Conservation (phyloP, 2,329 filamentous ascomycete species). For the Nakataea oryzae region DNA sequence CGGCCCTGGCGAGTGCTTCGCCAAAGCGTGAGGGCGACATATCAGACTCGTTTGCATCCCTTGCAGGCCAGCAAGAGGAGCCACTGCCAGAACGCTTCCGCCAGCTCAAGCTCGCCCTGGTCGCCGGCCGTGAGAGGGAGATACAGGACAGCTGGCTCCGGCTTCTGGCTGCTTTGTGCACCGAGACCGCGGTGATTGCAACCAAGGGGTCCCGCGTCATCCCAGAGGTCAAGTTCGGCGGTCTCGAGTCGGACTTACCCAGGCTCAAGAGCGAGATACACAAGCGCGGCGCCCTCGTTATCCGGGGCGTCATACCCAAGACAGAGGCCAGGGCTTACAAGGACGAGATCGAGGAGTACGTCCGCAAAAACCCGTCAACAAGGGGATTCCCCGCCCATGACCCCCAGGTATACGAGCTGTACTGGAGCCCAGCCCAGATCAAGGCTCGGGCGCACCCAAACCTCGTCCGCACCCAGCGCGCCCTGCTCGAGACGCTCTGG, state of each 20-base stretch:
- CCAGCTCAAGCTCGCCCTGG: slow-evolving; percentile 41
- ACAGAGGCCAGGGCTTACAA: slow-evolving; percentile 56
- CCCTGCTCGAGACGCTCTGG: slow-evolving; percentile 54
- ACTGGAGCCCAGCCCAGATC: slow-evolving; percentile 62
- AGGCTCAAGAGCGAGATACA: slow-evolving; percentile 36
- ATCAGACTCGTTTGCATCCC: slow-evolving; percentile 49
- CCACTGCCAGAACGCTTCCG: slow-evolving; percentile 46
- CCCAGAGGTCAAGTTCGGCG: slow-evolving; percentile 38
- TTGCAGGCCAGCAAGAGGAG: slow-evolving; percentile 33
- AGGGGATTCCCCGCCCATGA: slow-evolving; percentile 54
- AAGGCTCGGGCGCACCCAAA: slow-evolving; percentile 57
- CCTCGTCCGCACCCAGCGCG: slow-evolving; percentile 48
- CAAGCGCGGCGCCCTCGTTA: slow-evolving; percentile 52
- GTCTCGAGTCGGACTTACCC: slow-evolving; percentile 27
- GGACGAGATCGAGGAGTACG: slow-evolving; percentile 52
- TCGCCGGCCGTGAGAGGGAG: slow-evolving; percentile 34
- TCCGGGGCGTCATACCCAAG: slow-evolving; percentile 55
- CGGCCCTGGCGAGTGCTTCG: slow-evolving; percentile 4
- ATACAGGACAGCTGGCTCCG: slow-evolving; percentile 23
- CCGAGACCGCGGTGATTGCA: slow-evolving; percentile 28
- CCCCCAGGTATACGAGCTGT: slow-evolving; percentile 65
- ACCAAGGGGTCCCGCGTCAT: slow-evolving; percentile 34
- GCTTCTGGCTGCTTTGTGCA: slow-evolving; percentile 11
- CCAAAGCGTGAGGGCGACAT: slow-evolving; percentile 50
- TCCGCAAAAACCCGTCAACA: slow-evolving; percentile 50